phyloP scores from a whole-genome alignment of 2,329 filamentous ascomycete species.

The Penicillium hordei region DNA sequence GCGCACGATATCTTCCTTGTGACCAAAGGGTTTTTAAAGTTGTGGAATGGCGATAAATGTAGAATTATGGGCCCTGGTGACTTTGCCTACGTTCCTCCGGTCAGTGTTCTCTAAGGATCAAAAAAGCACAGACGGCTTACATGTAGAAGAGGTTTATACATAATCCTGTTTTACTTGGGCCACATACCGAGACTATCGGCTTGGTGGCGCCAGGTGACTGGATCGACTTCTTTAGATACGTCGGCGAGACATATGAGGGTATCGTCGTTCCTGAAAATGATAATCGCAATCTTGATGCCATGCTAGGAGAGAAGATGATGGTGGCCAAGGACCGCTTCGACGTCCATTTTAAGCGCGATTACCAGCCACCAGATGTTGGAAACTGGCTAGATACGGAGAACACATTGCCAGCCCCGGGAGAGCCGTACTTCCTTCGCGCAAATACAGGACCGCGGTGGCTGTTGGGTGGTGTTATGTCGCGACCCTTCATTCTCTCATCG shows the following conservation, averaged over 20 bases:
- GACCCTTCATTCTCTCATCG: background rate
- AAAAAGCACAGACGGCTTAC: background rate
- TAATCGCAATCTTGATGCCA: background rate
- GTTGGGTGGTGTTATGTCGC: background rate
- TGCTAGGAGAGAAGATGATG: background rate
- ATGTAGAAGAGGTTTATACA: background rate
- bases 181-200: background rate
- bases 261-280: background rate
- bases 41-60: background rate
- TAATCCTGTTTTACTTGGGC: background rate
- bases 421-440: background rate
- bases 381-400: background rate
- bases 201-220: background rate
- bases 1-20: background rate
- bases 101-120: background rate
- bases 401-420: background rate
- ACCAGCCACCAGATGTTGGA: background rate
- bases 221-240: background rate
- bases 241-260: background rate
- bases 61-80: background rate
- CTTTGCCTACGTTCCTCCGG: background rate
- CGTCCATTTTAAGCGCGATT: background rate
- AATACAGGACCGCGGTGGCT: background rate
- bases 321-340: background rate
- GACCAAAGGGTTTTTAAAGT: background rate